Percentiles rank a stretch among this genome's conserved stretches.
phyloP scores from a whole-genome alignment of 768 basidiomycete species.

The Boletales sp. region DNA sequence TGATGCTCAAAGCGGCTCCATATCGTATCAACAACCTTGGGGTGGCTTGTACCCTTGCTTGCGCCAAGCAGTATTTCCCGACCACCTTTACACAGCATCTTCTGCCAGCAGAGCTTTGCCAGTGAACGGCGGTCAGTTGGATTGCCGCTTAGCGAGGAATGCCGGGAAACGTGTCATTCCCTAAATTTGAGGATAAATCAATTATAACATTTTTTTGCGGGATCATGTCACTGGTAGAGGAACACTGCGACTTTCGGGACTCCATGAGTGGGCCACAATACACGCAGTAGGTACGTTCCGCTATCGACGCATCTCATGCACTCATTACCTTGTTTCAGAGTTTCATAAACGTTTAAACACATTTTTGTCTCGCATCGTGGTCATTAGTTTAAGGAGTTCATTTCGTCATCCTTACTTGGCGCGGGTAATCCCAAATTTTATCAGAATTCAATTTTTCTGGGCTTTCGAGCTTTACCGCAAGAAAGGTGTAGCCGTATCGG shows the following conservation, averaged over 20 bases:
- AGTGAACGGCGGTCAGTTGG: no score
- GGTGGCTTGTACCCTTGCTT: no score
- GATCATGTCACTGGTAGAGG: neutral
- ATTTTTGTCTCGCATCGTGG: neutral
- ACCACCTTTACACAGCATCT: no score
- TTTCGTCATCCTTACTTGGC: conserved; percentile 3
- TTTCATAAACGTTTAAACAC: conserved; percentile 4
- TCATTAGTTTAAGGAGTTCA: neutral
- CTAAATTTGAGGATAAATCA: neutral
- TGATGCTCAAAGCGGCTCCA: no score
- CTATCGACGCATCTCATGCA: no score
- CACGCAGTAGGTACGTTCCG: no score
- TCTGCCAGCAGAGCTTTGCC: no score
- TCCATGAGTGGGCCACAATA: neutral
- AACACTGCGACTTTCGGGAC: conserved; percentile 1
- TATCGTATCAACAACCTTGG: no score
- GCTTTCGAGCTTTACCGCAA: neutral
- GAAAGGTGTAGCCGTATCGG: conserved; percentile 1
- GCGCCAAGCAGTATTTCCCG: no score
- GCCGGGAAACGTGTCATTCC: no score
- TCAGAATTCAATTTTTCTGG: neutral
- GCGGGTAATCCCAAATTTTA: neutral
- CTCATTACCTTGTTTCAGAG: conserved; percentile 2
- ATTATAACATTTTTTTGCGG: neutral
- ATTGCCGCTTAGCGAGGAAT: neutral